Evolutionary conservation across 148 eudicot genomes (phyloP), one percentile per base, ranked within the genome.

Genomic region (Nepenthes mirabilis): DNA sequence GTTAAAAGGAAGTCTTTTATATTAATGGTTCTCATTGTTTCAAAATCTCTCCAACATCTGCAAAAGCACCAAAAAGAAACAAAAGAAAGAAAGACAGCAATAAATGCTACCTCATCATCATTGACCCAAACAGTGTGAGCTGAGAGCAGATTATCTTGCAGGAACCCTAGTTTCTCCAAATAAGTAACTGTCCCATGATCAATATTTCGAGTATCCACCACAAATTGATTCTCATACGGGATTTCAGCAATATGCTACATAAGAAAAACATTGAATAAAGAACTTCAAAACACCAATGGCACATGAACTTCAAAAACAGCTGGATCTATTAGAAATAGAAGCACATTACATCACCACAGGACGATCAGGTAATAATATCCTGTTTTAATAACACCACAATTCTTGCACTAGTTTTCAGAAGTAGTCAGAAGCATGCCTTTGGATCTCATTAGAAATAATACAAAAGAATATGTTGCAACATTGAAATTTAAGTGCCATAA

Each of bases 51-150:
- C 52, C 11, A 49, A 49, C 8, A 40, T 3, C 45, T 40, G 8
- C 8, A 40, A 23, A 40, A 40, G 45, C 45, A 40, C 45, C 45
- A 40, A 33, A 57, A 13, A 9, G 33, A 8, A 53, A 10, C 12
- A 68, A 34, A 53, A 32, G 47, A 50, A 60, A 51, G 35, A 6
- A 34, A 11, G 9, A 33, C 60, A 14, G 3, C 14, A 2, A 55
- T 0, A 37, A 56, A 35, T 34, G 50, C 73, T 75, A 84, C 97
- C 97, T 91, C 95, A 43, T 77, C 66, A 48, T 83, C 82, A 66
- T 85, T 70, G 36, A 91, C 83, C 95, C 95, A 91, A 73, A 91
- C 97, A 47, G 90, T 77, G 70, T 91, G 97, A 72, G 90, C 97
- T 58, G 97, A 86, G 70, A 91, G 82, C 67, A 91, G 75, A 75